Evolutionary conservation across 2,329 filamentous ascomycete genomes (phyloP), one percentile per base, ranked within the genome.

Genomic region (Colletotrichum sublineola): DNA sequence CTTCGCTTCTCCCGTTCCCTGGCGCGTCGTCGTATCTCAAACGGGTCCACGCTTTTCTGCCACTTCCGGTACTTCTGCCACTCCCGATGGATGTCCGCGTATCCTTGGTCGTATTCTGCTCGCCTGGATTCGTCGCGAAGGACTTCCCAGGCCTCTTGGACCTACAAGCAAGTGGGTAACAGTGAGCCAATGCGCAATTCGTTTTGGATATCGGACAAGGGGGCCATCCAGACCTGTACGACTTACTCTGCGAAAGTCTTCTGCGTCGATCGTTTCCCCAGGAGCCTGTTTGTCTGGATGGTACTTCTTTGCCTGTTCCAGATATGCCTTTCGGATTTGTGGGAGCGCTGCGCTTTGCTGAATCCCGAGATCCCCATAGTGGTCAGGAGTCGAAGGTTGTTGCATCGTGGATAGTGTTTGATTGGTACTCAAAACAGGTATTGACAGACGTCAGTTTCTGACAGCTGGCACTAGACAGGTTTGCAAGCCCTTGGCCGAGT

Each of bases 101-200:
- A 36, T 12, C 8, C 3, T 0, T 6, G 15, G 20, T 61, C 58
- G 24, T 61, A 61, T 8, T 33, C 29, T 5, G 29, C 38, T 24
- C 58, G 58, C n/a, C 14, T 48, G 9, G 42, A n/a, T 5, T 33
- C 29, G 58, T 61, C 29, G 20, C 58, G 42, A 14, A 61, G 58
- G 36, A 14, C 9, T 36, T 61, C 58, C 29, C 46, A 61, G 1
- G 58, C 58, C 15, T 61, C 58, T 48, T 61, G 58, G 5, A 61
- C 14, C 58, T 61, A 15, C 6, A 14, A 18, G n/a, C 6, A 14
- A 18, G 5, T 36, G 20, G 20, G 14, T 14, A 18, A 8, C 18
- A 7, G 29, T 48, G 15, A 48, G 42, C 20, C 40, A 44, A 61
- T 48, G 12, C 29, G 18, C 15, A 7, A 8, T 3, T 8, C 9